Base-by-base conservation (phyloP, 2,329 filamentous ascomycete species). In the Laburnicola sp. region DNA sequence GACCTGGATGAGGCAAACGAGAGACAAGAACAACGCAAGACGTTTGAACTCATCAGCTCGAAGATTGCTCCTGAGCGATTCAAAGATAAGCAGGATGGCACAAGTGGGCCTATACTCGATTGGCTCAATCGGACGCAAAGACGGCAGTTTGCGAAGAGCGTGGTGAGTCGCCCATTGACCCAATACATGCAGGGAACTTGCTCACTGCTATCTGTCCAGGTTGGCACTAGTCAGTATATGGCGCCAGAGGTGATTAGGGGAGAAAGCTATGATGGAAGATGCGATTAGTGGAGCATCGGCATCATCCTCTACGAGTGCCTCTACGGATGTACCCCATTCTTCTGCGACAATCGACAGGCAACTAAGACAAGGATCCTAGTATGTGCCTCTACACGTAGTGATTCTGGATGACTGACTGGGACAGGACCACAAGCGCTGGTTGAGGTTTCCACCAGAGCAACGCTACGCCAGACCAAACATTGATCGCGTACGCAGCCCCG, bases 211-310 rank as follows among this genome's bases (percentile, higher is more conserved):
- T 36, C 16, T 7, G 10, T 23, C 27, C 30, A 45, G 35, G 93
- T 97, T 8, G 93, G 93, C 2, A 97, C 94, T 2, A 96, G 91
- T 69, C 93, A 97, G 69, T 97, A 97, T 76, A 97, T 97, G 94
- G 93, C 94, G 0, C 93, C 93, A 2, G 94, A 97, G 76, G 89
- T 97, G 16, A 86, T 97, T 51, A 79, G 82, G 58, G 90, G 92
- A 26, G 82, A 91, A 42, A 76, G 81, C 32, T 97, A 97, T 71
- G 94, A 97, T 74, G 93, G 89, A 27, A 82, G 93, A 66, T 97
- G 93, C 74, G 93, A 97, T 74, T 97, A 83, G 91, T 97, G 89
- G 93, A 97, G 92, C 74, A 84, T 97, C 62, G 93, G 91, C 46
- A 86, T 97, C 67, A 97, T 97, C 66, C 75, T 97, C 50, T 97